Conservation (phyloP, 164 flowering plant genomes). For the Tetracentron sinense region DNA sequence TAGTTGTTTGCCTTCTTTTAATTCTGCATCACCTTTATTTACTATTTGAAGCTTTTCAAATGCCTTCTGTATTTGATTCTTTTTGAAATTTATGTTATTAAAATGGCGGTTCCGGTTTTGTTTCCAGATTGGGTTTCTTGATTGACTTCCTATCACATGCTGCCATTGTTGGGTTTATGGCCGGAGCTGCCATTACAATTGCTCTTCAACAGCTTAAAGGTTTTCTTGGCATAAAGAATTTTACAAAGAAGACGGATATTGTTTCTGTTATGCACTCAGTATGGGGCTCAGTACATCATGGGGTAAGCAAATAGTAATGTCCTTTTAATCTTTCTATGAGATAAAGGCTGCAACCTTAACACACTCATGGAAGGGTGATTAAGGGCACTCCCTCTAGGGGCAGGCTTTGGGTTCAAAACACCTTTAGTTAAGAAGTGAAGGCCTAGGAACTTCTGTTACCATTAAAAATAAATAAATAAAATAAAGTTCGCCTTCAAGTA, state of each 20-base stretch:
- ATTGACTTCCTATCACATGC: no score
- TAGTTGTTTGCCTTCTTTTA: neutral
- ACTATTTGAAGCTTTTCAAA: no score
- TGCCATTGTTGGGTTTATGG: slow-evolving; percentile 97
- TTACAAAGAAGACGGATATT: slow-evolving; percentile 76
- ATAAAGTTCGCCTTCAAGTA: neutral
- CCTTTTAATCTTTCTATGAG: no score
- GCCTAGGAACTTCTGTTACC: no score
- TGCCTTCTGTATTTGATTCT: neutral
- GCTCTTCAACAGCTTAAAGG: slow-evolving; percentile 96
- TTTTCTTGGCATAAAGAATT: slow-evolving; percentile 70
- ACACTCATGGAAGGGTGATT: no score
- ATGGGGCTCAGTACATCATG: slow-evolving; percentile 54
- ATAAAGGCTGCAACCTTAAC: no score
- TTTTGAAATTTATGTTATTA: neutral
- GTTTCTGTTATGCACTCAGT: slow-evolving; percentile 73
- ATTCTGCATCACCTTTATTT: neutral
- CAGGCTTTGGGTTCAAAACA: no score
- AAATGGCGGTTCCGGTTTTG: neutral
- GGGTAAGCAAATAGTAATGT: slow-evolving; percentile 38
- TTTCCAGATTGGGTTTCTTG: slow-evolving; percentile 80
- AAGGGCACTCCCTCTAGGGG: no score
- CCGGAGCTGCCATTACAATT: slow-evolving; percentile 92
- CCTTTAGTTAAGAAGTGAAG: no score
- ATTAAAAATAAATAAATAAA: no score